A percentile compares a stretch with the other conserved stretches of the same genome.
phyloP scores from a whole-genome alignment of 2,329 filamentous ascomycete species.

The Fusarium pseudograminearum region DNA sequence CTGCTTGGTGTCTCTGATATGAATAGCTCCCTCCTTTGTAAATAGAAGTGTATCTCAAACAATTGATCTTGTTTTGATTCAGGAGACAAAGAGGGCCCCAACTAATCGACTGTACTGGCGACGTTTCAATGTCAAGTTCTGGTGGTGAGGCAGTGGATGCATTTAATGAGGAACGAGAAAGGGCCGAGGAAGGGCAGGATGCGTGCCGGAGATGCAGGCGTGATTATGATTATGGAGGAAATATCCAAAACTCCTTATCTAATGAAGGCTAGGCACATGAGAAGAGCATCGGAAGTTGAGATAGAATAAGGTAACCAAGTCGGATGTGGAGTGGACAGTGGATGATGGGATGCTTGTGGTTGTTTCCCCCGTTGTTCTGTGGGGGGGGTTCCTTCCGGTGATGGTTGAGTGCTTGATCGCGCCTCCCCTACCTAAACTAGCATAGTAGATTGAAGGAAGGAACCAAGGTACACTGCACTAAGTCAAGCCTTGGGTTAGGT shows the following conservation, averaged over 20 bases:
- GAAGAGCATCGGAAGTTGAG: constrained; percentile 10
- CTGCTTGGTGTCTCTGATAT: constrained; percentile 32
- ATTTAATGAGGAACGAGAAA: constrained; percentile 35
- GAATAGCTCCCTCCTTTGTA: constrained; percentile 6
- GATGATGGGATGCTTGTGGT: constrained; percentile 28
- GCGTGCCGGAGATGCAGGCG: constrained; percentile 22
- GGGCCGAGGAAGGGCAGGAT: constrained; percentile 42
- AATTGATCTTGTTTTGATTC: background rate
- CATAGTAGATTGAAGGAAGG: background rate
- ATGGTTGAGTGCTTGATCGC: constrained; percentile 19
- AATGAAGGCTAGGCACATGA: constrained; percentile 3
- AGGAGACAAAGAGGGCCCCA: constrained; percentile 3
- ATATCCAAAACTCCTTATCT: constrained; percentile 14
- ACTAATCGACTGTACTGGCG: background rate
- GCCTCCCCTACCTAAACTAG: constrained; percentile 27
- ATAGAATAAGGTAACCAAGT: constrained; percentile 34
- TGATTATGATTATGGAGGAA: constrained; percentile 1
- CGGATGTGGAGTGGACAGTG: constrained; percentile 21
- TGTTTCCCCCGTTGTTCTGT: constrained; percentile 27
- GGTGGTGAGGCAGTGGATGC: constrained; percentile 16
- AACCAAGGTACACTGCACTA: background rate
- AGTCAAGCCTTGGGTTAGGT: background rate
- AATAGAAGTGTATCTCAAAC: background rate
- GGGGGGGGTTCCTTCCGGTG: constrained; percentile 27
- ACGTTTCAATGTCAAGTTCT: constrained; percentile 24